Evolutionary conservation across 805 yeast species (phyloP).

Genomic region (Ogataea dorogensis): DNA sequence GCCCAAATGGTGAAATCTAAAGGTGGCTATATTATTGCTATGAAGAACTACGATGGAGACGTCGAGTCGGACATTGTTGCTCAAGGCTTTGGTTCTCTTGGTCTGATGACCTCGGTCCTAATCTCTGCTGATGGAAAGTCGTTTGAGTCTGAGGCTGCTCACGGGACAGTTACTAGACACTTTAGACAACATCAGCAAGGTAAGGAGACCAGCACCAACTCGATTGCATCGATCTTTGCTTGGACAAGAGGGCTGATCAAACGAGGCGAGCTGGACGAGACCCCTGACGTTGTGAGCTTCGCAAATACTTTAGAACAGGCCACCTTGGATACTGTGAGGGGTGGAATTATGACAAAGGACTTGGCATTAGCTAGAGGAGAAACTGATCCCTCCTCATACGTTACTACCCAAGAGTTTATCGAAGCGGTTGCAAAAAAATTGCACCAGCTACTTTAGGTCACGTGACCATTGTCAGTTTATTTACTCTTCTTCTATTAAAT

Average conservation of each 20-base stretch:
- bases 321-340: conserved; percentile 83
- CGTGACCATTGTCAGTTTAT: conserved; percentile 8
- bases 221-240: conserved; percentile 95
- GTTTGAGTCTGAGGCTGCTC: conserved; percentile 97
- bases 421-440: conserved; percentile 76
- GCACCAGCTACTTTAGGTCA: conserved; percentile 23
- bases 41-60: conserved; percentile 98
- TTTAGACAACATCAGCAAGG: conserved; percentile 95
- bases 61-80: conserved; percentile 97
- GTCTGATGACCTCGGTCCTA: conserved; percentile 95
- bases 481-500: conserved; percentile 5
- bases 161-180: conserved; percentile 97
- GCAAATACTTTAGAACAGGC: conserved; percentile 80
- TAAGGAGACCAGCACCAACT: conserved; percentile 94
- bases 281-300: conserved; percentile 81
- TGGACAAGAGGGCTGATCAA: conserved; percentile 94
- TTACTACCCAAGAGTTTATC: conserved; percentile 88
- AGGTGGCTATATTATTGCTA: conserved; percentile 93
- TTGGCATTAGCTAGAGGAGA: conserved; percentile 87
- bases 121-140: conserved; percentile 96
- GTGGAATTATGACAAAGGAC: conserved; percentile 94
- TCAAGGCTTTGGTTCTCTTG: conserved; percentile 96
- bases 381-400: conserved; percentile 78
- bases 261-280: conserved; percentile 85
- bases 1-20: conserved; percentile 96